phyloP scores from a whole-genome alignment of 2,329 filamentous ascomycete genomes.

The Aspergillus melleus region DNA sequence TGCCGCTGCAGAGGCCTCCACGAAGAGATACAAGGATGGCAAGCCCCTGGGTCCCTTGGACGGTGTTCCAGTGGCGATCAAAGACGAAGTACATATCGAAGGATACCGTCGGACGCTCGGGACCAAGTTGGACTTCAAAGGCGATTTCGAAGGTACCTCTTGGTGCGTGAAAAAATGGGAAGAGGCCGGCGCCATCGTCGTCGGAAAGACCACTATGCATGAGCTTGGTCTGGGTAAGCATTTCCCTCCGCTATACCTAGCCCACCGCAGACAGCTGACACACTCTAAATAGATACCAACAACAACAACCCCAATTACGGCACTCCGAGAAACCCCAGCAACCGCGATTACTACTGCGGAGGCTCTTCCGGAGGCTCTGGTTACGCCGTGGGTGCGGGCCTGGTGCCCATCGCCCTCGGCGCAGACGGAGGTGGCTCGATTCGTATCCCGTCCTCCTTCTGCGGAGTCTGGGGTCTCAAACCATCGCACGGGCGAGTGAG shows the following conservation, averaged over 20 bases:
- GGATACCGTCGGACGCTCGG: conserved; percentile 70
- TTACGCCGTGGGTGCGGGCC: conserved; percentile 67
- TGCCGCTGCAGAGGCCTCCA: conserved; percentile 70
- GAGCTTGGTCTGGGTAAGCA: conserved; percentile 68
- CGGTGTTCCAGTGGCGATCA: conserved; percentile 79
- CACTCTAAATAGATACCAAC: conserved; percentile 61
- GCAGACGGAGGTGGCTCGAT: conserved; percentile 76
- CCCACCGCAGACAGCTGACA: background rate
- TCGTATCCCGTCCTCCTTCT: conserved; percentile 72
- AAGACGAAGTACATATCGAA: conserved; percentile 73
- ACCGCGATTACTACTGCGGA: conserved; percentile 73
- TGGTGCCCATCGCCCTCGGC: conserved; percentile 71
- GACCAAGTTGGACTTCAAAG: conserved; percentile 59
- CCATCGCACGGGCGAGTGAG: conserved; percentile 70
- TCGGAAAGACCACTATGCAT: conserved; percentile 79
- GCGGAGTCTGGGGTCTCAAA: conserved; percentile 80
- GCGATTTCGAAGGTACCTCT: conserved; percentile 55
- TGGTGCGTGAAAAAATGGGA: conserved; percentile 73
- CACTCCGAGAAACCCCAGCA: conserved; percentile 76
- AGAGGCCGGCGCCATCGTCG: conserved; percentile 71
- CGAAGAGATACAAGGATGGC: conserved; percentile 68
- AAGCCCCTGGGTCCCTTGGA: conserved; percentile 69
- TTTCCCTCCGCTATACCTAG: background rate
- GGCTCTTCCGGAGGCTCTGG: conserved; percentile 77
- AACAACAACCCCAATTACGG: conserved; percentile 77